A percentile compares a stretch with the other conserved stretches of the same genome.
phyloP scores from a whole-genome alignment of 2,329 filamentous ascomycete species.

The Beauveria scarabaeidicola region DNA sequence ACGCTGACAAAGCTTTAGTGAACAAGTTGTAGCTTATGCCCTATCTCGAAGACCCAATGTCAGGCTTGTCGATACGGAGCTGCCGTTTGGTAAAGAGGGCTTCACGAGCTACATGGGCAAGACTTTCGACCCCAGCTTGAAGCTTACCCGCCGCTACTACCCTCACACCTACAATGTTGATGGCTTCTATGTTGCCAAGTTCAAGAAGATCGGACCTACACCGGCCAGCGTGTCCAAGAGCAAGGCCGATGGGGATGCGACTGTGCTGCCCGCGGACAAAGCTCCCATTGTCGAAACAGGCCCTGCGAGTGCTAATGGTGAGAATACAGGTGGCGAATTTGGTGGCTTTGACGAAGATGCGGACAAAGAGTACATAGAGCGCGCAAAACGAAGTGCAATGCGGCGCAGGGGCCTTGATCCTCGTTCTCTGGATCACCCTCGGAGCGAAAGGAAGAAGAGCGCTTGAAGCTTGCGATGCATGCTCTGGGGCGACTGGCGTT shows the following conservation, averaged over 20 bases:
- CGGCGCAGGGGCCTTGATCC: constrained; percentile 68
- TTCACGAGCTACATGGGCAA: constrained; percentile 90
- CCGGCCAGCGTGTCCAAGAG: constrained; percentile 40
- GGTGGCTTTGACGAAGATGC: constrained; percentile 68
- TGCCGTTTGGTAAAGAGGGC: constrained; percentile 85
- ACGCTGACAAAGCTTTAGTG: constrained; percentile 42
- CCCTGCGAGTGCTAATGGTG: constrained; percentile 23
- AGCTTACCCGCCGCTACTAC: constrained; percentile 77
- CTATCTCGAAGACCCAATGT: constrained; percentile 88
- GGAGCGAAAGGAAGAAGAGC: neutral
- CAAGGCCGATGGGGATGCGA: constrained; percentile 18
- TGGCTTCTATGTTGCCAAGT: constrained; percentile 96
- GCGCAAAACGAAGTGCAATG: constrained; percentile 65
- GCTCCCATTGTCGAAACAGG: constrained; percentile 49
- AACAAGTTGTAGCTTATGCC: constrained; percentile 88
- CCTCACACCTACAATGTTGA: constrained; percentile 92
- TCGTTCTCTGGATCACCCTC: constrained; percentile 24
- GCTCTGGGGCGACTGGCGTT: neutral
- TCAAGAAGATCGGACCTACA: constrained; percentile 83
- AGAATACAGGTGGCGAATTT: constrained; percentile 35
- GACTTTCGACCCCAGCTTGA: constrained; percentile 78
- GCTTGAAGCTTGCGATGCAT: neutral
- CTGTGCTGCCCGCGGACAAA: constrained; percentile 54
- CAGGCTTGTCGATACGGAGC: constrained; percentile 81
- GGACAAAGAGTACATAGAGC: constrained; percentile 62